Conservation (phyloP, 768 basidiomycete species). For the Trametes coccinea region DNA sequence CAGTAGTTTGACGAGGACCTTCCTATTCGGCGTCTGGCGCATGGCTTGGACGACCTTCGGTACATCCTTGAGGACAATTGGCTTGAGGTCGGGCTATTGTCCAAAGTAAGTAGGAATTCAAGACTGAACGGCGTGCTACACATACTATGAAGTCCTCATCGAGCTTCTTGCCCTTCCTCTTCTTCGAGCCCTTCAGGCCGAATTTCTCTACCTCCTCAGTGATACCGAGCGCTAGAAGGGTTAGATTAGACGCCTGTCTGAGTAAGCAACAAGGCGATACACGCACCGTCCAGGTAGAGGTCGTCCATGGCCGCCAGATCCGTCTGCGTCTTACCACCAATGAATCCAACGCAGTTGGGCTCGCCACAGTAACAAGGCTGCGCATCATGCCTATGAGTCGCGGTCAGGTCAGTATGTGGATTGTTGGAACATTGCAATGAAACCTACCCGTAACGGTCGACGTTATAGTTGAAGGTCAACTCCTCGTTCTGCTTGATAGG, state of each 20-base stretch:
- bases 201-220: slow-evolving; percentile 83
- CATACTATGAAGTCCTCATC: slow-evolving; percentile 90
- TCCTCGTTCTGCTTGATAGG: slow-evolving; percentile 78
- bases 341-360: slow-evolving; percentile 90
- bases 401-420: not conserved
- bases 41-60: slow-evolving; percentile 92
- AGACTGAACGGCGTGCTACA: not conserved
- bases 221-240: slow-evolving; percentile 81
- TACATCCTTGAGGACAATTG: slow-evolving; percentile 75
- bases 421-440: not conserved
- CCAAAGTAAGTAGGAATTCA: not conserved
- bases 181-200: slow-evolving; percentile 84
- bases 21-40: slow-evolving; percentile 81
- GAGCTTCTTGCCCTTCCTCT: slow-evolving; percentile 88
- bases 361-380: slow-evolving; percentile 96
- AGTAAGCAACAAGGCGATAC: not conserved
- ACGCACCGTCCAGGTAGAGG: slow-evolving; percentile 84
- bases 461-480: slow-evolving; percentile 98
- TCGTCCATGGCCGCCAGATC: slow-evolving; percentile 95
- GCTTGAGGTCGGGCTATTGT: slow-evolving; percentile 70
- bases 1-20: slow-evolving; percentile 80
- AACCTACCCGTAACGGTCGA: slow-evolving; percentile 94
- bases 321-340: slow-evolving; percentile 98
- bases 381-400: slow-evolving; percentile 75
- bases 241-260: not conserved